Base-by-base conservation (phyloP, 2,329 filamentous ascomycete genomes). In the Blastomyces parvus region DNA sequence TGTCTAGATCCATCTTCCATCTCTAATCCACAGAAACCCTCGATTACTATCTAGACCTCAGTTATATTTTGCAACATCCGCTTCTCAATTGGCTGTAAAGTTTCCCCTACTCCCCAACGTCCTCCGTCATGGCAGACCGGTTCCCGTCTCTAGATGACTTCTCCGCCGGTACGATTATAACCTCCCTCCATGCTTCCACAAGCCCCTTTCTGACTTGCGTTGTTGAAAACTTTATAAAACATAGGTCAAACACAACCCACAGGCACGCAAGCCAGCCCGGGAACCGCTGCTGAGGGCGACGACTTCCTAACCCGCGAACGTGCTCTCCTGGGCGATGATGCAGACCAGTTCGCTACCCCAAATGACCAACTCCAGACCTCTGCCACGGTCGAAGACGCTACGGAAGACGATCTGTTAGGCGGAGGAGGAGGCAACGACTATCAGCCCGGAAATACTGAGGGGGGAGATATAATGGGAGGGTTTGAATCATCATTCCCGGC, bases 401-500 rank as follows among this genome's bases (percentile, higher is more conserved):
- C 80, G 62, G 86, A 88, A 67, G 88, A 89, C 68, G 86, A 94
- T 72, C 80, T 96, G 64, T 82, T 92, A 60, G 86, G 86, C 59
- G 86, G 84, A 59, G 87, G 81, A 67, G 82, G 78, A 62, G 74
- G 74, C 61, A 77, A 79, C 65, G 67, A 69, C 30, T 67, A 67
- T 64, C 66, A 63, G 19, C 33, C 36, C 33, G 56, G 25, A 7
- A 46, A 70, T 33, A 64, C 62, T 44, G 62, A 62, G 46, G 64
- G 65, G 33, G 72, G 69, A 36, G 76, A 81, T 65, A 80, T 82
- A 64, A 80, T 85, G 68, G 77, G 78, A 55, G 82, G 82, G 66
- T 97, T 97, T 70, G 90, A 96, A 78, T 90, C 86, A 75, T 91
- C 91, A 66, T 99, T 96, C 77, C 94, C 94, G 38, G 90, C 91